Evolutionary conservation across 305 asterid species (phyloP).

Genomic region (Galium porrigens): DNA sequence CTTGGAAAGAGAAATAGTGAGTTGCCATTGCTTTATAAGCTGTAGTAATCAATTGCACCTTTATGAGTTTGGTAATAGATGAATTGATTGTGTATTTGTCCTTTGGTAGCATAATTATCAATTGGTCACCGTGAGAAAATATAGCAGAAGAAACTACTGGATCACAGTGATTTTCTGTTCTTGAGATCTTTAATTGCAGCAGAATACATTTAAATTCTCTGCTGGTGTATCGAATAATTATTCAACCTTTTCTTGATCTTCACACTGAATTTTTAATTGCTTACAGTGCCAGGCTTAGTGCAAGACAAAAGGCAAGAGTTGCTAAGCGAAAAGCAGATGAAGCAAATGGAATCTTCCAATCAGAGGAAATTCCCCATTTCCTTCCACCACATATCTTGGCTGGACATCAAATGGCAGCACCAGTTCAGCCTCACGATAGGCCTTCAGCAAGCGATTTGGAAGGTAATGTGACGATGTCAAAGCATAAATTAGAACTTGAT

Average conservation of each 20-base stretch:
- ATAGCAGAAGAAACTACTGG: background rate
- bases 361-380: constrained; percentile 21
- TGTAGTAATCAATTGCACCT: background rate
- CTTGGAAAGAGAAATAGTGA: constrained; percentile 73
- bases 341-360: constrained; percentile 21
- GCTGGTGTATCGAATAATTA: background rate
- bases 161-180: background rate
- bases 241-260: background rate
- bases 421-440: constrained; percentile 37
- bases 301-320: constrained; percentile 70
- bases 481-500: constrained; percentile 25
- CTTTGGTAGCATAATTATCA: background rate
- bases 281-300: constrained; percentile 70
- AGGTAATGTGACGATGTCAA: constrained; percentile 28
- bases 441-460: constrained; percentile 25
- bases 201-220: background rate
- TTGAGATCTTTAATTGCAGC: background rate
- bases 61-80: background rate
- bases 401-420: constrained; percentile 24
- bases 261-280: constrained; percentile 9
- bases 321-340: constrained; percentile 35
- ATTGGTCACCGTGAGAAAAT: background rate
- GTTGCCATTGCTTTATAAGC: constrained; percentile 20
- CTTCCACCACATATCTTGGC: constrained; percentile 24
- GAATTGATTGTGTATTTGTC: background rate